A percentile compares a stretch with the other conserved stretches of the same genome.
Conservation (phyloP, 306 rosid species). For the Notholithocarpus densiflorus region DNA sequence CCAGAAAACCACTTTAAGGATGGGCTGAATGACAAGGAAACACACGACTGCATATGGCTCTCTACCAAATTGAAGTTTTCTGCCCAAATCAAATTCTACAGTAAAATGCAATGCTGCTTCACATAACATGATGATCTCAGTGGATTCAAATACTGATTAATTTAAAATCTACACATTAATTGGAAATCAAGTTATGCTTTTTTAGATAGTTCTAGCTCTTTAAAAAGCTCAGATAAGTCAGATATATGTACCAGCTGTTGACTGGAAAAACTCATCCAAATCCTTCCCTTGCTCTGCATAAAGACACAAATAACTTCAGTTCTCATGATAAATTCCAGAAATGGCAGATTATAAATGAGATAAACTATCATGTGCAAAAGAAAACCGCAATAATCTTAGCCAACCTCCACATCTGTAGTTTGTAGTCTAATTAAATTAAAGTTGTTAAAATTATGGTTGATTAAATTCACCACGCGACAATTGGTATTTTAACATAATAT, state of each 20-base stretch:
- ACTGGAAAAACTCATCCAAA: constrained; percentile 80
- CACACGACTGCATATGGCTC: background rate
- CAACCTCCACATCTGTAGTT: background rate
- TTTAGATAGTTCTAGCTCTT: background rate
- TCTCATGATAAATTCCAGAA: constrained; percentile 18
- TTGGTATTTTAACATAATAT: no score
- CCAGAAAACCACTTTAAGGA: no score
- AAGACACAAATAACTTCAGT: constrained; percentile 6
- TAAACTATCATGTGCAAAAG: background rate
- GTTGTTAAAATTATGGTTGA: no score
- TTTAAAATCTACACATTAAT: background rate
- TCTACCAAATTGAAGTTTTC: background rate
- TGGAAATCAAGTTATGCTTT: background rate
- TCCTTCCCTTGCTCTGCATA: constrained; percentile 74
- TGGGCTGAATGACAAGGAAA: no score
- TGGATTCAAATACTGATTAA: background rate
- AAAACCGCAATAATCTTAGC: constrained; percentile 6
- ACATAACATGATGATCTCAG: background rate
- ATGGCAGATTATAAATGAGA: background rate
- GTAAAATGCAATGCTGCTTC: background rate
- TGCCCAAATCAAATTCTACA: background rate
- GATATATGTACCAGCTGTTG: constrained; percentile 69
- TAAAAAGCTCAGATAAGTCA: background rate
- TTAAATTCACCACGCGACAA: no score
- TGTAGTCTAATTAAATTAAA: no score